Evolutionary conservation across 495 filamentous ascomycete genomes (phyloP).

Genomic region (Neurospora sp.): DNA sequence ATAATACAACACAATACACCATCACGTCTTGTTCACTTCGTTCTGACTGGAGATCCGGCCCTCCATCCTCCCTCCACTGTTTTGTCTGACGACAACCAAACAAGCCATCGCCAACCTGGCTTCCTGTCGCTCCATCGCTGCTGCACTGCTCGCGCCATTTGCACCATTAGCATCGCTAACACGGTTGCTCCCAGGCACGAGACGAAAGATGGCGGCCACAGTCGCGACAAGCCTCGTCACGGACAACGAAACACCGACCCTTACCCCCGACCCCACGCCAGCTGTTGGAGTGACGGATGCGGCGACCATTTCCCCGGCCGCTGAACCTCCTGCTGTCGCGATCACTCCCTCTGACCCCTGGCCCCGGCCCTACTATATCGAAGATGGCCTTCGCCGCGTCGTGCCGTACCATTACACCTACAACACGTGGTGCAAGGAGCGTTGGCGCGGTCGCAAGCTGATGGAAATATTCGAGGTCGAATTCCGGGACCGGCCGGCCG

Average conservation of each 20-base stretch:
- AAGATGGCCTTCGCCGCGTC: conserved; percentile 70
- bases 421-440: conserved; percentile 84
- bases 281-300: conserved; percentile 10
- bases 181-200: not conserved
- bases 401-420: conserved; percentile 90
- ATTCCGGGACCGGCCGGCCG: conserved; percentile 73
- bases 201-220: not conserved
- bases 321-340: conserved; percentile 11
- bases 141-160: not conserved
- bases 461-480: conserved; percentile 76
- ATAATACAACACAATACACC: not conserved
- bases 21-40: not conserved
- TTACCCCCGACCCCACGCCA: conserved; percentile 12
- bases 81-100: not conserved
- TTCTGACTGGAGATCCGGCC: not conserved
- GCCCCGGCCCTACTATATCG: conserved; percentile 66
- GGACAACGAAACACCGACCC: not conserved
- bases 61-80: not conserved
- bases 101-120: not conserved
- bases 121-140: not conserved
- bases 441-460: conserved; percentile 68
- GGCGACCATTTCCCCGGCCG: not conserved
- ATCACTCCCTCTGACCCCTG: conserved; percentile 52
- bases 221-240: not conserved
- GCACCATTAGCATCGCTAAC: not conserved